Evolutionary conservation across 2,329 filamentous ascomycete genomes (phyloP).

Genomic region (Annulohypoxylon truncatum): DNA sequence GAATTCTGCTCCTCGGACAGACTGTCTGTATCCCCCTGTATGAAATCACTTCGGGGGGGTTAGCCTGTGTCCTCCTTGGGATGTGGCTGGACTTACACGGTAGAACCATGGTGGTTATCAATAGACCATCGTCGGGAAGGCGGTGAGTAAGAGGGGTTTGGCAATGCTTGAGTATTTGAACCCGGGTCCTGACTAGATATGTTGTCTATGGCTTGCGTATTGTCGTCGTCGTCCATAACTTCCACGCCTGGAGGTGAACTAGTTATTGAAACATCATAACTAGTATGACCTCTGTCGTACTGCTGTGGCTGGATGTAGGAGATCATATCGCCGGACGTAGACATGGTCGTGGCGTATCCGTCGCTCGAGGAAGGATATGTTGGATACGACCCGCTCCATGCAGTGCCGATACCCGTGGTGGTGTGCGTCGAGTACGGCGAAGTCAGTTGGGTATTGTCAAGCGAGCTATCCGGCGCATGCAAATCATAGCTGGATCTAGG

Average conservation of each 20-base stretch:
- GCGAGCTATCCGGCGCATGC: not conserved
- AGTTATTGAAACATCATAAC: not conserved
- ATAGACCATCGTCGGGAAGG: slow-evolving; percentile 4
- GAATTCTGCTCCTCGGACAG: not conserved
- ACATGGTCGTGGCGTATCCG: not conserved
- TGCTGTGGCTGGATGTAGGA: not conserved
- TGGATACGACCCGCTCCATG: not conserved
- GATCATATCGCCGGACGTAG: not conserved
- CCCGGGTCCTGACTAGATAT: not conserved
- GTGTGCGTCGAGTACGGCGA: not conserved
- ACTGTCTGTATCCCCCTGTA: not conserved
- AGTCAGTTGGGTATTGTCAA: not conserved
- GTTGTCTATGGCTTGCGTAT: not conserved
- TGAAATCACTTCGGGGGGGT: slow-evolving; percentile 8
- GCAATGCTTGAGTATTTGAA: not conserved
- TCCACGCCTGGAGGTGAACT: not conserved
- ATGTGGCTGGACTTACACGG: slow-evolving; percentile 8
- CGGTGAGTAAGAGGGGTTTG: not conserved
- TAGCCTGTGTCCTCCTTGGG: not conserved
- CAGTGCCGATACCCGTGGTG: not conserved
- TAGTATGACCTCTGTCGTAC: not conserved
- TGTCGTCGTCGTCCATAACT: not conserved
- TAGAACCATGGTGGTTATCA: slow-evolving; percentile 11
- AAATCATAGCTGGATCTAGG: not conserved
- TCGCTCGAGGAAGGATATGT: not conserved